Percentiles rank a stretch among this genome's conserved stretches.
phyloP scores from a whole-genome alignment of 2,329 filamentous ascomycete species.

The Monosporascus sp. region DNA sequence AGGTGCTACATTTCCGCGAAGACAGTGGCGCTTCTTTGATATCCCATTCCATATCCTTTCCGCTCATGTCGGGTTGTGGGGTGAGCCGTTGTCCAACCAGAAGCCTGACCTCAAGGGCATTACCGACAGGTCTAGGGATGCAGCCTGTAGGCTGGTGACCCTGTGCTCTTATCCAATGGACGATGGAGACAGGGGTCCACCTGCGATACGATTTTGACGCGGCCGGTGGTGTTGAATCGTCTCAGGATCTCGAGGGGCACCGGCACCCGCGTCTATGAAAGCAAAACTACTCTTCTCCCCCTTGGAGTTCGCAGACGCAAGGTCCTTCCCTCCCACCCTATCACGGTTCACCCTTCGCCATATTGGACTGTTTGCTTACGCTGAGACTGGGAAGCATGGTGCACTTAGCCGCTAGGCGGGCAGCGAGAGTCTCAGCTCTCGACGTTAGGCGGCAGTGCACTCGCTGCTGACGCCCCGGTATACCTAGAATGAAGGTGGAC shows the following conservation, averaged over 20 bases:
- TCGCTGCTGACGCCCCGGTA: not conserved
- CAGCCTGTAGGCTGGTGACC: constrained; percentile 20
- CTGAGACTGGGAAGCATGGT: not conserved
- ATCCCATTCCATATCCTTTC: not conserved
- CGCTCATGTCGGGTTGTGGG: constrained; percentile 1
- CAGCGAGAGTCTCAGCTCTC: not conserved
- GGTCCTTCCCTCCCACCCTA: not conserved
- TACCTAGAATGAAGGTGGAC: not conserved
- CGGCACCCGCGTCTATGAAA: constrained; percentile 25
- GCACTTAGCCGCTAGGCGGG: not conserved
- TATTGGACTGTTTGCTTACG: not conserved
- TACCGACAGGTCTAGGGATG: constrained; percentile 20
- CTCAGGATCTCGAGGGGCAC: constrained; percentile 12
- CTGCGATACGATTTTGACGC: constrained; percentile 31
- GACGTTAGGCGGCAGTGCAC: not conserved
- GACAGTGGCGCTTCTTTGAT: not conserved
- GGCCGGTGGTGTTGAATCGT: constrained; percentile 25
- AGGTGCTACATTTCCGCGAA: not conserved
- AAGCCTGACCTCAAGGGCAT: constrained; percentile 15
- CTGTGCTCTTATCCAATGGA: constrained; percentile 26
- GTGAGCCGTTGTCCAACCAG: constrained; percentile 14
- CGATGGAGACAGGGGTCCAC: constrained; percentile 20
- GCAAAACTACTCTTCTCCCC: not conserved
- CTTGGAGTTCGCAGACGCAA: not conserved
- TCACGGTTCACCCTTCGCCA: not conserved